Conservation (phyloP, 345 rosid species). For the Salix brachista region DNA sequence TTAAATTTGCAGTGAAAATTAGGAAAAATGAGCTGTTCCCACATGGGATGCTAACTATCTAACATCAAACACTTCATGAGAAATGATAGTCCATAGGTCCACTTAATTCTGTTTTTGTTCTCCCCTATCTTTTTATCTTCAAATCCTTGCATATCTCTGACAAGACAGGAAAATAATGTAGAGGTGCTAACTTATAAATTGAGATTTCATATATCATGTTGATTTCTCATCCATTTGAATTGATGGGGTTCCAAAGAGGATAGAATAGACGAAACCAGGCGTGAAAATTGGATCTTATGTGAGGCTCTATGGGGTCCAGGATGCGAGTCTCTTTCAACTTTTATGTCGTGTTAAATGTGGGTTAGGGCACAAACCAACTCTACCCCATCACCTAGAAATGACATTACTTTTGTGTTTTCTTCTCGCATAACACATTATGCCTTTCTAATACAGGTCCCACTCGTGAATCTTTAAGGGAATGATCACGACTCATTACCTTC, state of each 20-base stretch:
- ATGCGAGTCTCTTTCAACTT: background rate
- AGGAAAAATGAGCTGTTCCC: background rate
- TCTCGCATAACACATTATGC: background rate
- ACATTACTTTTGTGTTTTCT: background rate
- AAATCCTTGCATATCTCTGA: background rate
- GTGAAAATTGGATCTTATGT: background rate
- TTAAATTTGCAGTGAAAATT: background rate
- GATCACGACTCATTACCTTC: background rate
- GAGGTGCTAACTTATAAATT: background rate
- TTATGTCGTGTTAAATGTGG: background rate
- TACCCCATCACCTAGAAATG: background rate
- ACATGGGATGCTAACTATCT: background rate
- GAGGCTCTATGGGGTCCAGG: background rate
- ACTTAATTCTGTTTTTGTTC: background rate
- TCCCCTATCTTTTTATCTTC: background rate
- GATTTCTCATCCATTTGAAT: background rate
- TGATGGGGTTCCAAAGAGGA: background rate
- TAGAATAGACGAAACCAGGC: background rate
- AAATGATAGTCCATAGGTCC: background rate
- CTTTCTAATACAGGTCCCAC: background rate
- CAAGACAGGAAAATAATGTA: background rate
- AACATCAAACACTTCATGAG: background rate
- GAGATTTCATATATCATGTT: background rate
- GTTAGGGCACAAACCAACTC: background rate
- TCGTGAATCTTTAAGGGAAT: background rate